phyloP scores from a whole-genome alignment of 129 eudicot genomes.

The Flaveria bidentis region DNA sequence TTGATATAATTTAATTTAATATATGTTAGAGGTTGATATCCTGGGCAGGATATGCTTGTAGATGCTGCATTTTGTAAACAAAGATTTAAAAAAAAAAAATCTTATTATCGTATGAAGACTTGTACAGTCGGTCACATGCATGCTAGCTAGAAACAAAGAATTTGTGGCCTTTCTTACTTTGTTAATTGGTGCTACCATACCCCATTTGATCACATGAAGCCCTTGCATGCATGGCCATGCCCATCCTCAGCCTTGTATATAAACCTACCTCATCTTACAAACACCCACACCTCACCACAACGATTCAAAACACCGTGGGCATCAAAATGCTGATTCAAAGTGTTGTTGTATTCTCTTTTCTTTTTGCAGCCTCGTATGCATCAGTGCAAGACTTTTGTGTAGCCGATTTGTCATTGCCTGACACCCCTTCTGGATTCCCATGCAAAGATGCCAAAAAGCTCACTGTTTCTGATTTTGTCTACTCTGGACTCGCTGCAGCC shows the following conservation, averaged over 20 bases:
- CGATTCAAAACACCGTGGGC: neutral
- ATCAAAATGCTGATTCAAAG: conserved; percentile 40
- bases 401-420: conserved; percentile 51
- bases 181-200: neutral
- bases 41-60: conserved; percentile 17
- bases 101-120: conserved; percentile 29
- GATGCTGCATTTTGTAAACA: conserved; percentile 16
- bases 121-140: conserved; percentile 42
- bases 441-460: conserved; percentile 62
- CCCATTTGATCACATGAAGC: conserved; percentile 35
- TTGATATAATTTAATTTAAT: no score
- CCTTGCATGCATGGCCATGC: conserved; percentile 49
- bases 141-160: conserved; percentile 35
- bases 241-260: conserved; percentile 39
- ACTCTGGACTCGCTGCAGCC: conserved; percentile 54
- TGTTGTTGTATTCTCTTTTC: conserved; percentile 43
- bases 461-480: conserved; percentile 56
- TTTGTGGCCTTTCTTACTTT: conserved; percentile 33
- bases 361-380: conserved; percentile 49
- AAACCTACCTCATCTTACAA: conserved; percentile 23
- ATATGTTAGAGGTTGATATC: no score
- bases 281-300: conserved; percentile 9
- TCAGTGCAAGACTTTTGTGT: conserved; percentile 83
- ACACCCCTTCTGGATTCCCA: conserved; percentile 71
- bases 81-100: conserved; percentile 8